A percentile compares a stretch with the other conserved stretches of the same genome.
These are phyloP conservation scores for Oryza punctata DNA, from an alignment of 176 grass and related monocot species.

Conservation along the genomic window DNA sequence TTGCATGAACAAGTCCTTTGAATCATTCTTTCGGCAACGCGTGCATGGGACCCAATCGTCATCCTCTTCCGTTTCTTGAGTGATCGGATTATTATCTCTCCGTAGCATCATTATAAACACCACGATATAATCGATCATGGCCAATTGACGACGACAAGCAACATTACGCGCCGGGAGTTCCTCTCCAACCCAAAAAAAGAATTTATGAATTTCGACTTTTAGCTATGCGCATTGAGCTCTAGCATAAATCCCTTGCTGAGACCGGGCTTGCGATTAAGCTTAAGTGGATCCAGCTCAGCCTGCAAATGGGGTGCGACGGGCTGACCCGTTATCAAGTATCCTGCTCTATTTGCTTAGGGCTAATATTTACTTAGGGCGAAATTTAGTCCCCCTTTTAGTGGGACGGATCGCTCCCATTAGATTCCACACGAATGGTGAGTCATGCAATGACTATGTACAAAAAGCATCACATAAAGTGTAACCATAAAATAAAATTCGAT, in stretches of 20 bases:
- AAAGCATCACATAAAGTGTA: too few species aligned
- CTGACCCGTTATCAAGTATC: too few species aligned
- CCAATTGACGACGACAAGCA: neutral
- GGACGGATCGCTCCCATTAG: too few species aligned
- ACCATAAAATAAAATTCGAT: too few species aligned
- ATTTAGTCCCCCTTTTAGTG: too few species aligned
- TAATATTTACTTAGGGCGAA: too few species aligned
- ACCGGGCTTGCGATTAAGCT: neutral
- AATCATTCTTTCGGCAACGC: neutral
- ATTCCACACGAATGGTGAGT: too few species aligned
- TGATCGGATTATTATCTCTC: neutral
- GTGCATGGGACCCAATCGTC: neutral
- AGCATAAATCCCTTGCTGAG: neutral
- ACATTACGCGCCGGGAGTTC: neutral
- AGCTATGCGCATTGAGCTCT: too few species aligned
- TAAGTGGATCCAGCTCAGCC: too few species aligned
- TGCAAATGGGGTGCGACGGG: too few species aligned
- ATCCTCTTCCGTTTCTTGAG: neutral
- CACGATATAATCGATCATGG: neutral
- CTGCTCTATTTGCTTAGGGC: too few species aligned
- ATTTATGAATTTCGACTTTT: neutral
- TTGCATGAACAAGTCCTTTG: neutral
- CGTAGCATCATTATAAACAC: neutral
- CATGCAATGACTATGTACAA: too few species aligned
- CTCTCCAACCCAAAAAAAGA: conserved; percentile 3